Conservation (phyloP, 257 asterid genomes). For the Nicotiana undulata region DNA sequence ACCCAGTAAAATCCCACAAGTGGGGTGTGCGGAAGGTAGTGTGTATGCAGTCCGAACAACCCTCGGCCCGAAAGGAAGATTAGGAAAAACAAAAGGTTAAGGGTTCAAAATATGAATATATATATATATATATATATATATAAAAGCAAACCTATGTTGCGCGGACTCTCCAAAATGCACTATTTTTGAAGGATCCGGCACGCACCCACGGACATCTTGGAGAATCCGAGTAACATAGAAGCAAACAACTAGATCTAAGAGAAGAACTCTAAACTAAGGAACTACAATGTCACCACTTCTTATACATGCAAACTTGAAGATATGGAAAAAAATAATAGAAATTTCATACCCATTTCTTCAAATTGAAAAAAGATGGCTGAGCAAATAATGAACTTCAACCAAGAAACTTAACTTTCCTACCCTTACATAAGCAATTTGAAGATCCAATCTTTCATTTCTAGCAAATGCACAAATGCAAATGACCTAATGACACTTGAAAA, state of each 20-base stretch:
- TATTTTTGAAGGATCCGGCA: too few relatives aligned
- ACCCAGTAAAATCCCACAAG: too few relatives aligned
- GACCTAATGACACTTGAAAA: conserved; percentile 18
- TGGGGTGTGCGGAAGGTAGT: too few relatives aligned
- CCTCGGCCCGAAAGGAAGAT: background rate
- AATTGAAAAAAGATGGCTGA: conserved; percentile 9
- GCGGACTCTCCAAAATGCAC: too few relatives aligned
- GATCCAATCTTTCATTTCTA: conserved; percentile 17
- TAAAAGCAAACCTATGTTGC: too few relatives aligned
- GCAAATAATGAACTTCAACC: conserved; percentile 12
- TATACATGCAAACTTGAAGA: background rate
- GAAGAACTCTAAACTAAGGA: conserved; percentile 9
- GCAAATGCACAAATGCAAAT: conserved; percentile 2
- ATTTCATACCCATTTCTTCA: conserved; percentile 32
- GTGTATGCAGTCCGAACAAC: background rate
- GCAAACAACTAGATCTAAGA: conserved; percentile 27
- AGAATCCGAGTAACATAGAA: too few relatives aligned
- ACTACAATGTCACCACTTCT: background rate
- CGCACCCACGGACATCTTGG: too few relatives aligned
- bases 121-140: too few relatives aligned
- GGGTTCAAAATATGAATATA: too few relatives aligned
- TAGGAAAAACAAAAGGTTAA: too few relatives aligned
- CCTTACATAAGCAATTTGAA: too few relatives aligned
- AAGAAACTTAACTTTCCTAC: conserved; percentile 14
- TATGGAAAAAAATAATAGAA: background rate